These are phyloP conservation scores for Brassica carinata DNA, from an alignment of 345 rosid species.

Conservation along the genomic window DNA sequence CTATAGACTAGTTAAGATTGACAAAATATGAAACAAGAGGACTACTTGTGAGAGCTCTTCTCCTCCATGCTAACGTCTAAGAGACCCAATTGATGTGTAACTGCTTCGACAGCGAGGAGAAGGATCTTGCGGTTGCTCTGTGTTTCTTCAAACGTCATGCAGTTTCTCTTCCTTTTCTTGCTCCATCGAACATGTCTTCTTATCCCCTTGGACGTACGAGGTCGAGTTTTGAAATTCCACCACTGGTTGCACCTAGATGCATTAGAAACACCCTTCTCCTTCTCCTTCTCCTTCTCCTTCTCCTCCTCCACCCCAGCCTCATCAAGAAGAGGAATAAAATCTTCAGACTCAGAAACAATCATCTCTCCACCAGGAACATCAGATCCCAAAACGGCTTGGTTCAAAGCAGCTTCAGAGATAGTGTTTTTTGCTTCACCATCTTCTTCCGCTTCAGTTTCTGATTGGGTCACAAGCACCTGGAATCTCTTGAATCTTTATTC, in stretches of 20 bases:
- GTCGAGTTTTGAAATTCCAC: not conserved
- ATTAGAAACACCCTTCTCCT: not conserved
- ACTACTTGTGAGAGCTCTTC: not conserved
- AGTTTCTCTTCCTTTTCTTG: not conserved
- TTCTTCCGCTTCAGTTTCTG: not conserved
- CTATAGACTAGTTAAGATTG: not conserved
- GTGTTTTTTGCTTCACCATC: not conserved
- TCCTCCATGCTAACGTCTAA: conserved; percentile 2
- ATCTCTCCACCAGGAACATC: not conserved
- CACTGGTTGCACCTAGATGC: conserved; percentile 6
- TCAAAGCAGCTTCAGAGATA: not conserved
- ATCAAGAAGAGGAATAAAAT: not conserved
- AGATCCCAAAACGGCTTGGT: not conserved
- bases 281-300: too few species aligned
- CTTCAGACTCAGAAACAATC: not conserved
- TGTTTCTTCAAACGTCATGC: not conserved
- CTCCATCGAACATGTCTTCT: conserved; percentile 20
- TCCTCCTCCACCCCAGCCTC: not conserved
- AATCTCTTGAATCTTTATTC: not conserved
- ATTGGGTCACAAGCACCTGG: not conserved
- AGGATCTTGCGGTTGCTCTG: conserved; percentile 17
- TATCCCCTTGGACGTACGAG: not conserved
- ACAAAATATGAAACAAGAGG: not conserved
- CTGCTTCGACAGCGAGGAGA: conserved; percentile 16
- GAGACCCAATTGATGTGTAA: not conserved